Base-by-base conservation (phyloP, 345 rosid species). In the Heritiera fomes region DNA sequence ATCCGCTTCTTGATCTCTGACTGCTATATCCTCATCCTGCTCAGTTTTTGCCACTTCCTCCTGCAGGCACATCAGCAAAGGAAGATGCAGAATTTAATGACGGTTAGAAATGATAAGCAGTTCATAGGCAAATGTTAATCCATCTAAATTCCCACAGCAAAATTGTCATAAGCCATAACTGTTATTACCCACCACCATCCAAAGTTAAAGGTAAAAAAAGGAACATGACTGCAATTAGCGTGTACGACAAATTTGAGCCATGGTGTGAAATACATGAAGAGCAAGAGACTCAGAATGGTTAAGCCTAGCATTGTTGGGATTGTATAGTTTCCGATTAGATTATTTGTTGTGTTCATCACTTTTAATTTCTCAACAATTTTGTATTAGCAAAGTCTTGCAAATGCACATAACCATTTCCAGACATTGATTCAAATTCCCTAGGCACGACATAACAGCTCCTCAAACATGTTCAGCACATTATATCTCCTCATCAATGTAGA, bases 11-110 rank as follows among this genome's bases (percentile, higher is more conserved):
- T 75, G 64, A 17, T 56, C 82, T 75, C 40, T 67, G 32, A 47
- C 82, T 34, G 74, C 76, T 5, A 7, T 74, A 64, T 72, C 71
- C 73, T 80, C 87, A 47, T 75, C 73, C 67, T 52, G 62, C 67
- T 84, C 82, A 15, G 73, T 30, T 61, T 87, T 83, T 67, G 77
- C 43, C 1, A 69, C 77, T 77, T 83, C 88, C 58, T 82, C 90
- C 95, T 87, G 86, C 84, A n/a, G n/a, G 30, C 23, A 58, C 30
- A 58, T 58, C 23, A 58, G 62, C 62, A 13, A 8, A 67, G 52
- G 3, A 41, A 52, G 15, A 53, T 32, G 41, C 41, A 72, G 10
- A 72, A 30, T 11, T 14, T 11, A 50, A 77, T 66, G 28, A 58
- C 23, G 7, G 9, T 12, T n/a, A 58, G 4, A 7, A 58, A 58